Evolutionary conservation across 2,329 filamentous ascomycete genomes (phyloP).

Genomic region (Fusarium acutatum): DNA sequence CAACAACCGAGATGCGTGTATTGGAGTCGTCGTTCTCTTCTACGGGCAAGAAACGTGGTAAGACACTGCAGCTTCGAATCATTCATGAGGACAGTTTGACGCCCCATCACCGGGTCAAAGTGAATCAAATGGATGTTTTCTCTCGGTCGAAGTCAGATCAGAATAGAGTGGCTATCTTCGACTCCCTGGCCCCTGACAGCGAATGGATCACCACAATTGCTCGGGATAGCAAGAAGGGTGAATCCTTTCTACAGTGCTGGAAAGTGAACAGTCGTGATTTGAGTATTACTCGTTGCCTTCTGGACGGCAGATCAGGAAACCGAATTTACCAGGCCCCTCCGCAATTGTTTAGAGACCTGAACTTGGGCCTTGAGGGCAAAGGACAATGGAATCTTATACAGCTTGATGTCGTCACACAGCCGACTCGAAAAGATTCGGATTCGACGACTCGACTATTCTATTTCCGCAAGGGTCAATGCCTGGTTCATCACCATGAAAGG

Average conservation of each 20-base stretch:
- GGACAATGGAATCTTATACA: not conserved
- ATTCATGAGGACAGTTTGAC: not conserved
- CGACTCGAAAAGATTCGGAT: not conserved
- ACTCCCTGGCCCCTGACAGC: not conserved
- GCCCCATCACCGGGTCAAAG: not conserved
- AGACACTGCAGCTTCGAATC: not conserved
- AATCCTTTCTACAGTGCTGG: not conserved
- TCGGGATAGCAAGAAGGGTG: not conserved
- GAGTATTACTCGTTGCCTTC: not conserved
- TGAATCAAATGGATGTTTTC: not conserved
- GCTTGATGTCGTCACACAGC: not conserved
- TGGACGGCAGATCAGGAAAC: rapidly evolving
- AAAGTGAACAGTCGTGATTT: not conserved
- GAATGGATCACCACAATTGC: not conserved
- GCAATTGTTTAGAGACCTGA: not conserved
- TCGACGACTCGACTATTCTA: not conserved
- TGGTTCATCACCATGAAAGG: not conserved
- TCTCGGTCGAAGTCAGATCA: not conserved
- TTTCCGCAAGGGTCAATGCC: not conserved
- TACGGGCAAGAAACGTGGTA: not conserved
- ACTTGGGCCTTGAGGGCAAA: not conserved
- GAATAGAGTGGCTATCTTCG: not conserved
- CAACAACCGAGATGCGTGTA: not conserved
- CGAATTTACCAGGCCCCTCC: not conserved
- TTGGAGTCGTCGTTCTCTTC: not conserved